These are phyloP conservation scores for Rhynchospora tenuis DNA, from an alignment of 176 grass and related monocot species.

Conservation along the genomic window DNA sequence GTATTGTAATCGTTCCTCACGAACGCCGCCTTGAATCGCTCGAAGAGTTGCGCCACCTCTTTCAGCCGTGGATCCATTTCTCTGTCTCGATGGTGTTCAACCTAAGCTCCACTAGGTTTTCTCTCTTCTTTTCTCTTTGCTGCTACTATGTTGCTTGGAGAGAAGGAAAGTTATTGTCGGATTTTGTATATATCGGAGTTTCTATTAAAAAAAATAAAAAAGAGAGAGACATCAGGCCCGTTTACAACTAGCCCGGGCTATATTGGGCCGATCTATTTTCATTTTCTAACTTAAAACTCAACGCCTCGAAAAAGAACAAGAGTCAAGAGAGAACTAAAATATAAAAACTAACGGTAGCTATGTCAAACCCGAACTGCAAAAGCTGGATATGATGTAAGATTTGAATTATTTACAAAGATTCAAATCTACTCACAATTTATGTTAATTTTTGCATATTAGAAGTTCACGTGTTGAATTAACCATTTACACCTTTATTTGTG, in stretches of 20 bases:
- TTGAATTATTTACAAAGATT: neutral
- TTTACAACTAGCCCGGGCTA: neutral
- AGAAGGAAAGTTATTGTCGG: conserved; percentile 18
- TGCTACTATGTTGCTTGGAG: conserved; percentile 23
- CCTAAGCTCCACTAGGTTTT: neutral
- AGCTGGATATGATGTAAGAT: neutral
- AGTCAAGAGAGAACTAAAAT: no score
- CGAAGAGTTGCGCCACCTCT: conserved; percentile 36
- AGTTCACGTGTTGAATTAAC: neutral
- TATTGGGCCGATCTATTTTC: neutral
- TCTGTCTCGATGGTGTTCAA: neutral
- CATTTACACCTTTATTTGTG: neutral
- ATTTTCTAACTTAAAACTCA: no score
- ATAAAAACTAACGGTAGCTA: neutral
- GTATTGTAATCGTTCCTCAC: conserved; percentile 34
- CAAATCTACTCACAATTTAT: neutral
- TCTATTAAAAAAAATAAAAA: neutral
- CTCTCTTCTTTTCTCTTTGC: neutral
- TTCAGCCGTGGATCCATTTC: conserved; percentile 44
- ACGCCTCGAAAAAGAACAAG: no score
- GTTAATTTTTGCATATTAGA: neutral
- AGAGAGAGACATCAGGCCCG: conserved; percentile 11
- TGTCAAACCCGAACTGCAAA: neutral
- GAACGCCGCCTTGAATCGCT: conserved; percentile 48
- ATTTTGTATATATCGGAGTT: neutral